Evolutionary conservation across 75 land plant genomes (phyloP), one percentile per base, ranked within the genome.

Genomic region (Pinus tabuliformis): DNA sequence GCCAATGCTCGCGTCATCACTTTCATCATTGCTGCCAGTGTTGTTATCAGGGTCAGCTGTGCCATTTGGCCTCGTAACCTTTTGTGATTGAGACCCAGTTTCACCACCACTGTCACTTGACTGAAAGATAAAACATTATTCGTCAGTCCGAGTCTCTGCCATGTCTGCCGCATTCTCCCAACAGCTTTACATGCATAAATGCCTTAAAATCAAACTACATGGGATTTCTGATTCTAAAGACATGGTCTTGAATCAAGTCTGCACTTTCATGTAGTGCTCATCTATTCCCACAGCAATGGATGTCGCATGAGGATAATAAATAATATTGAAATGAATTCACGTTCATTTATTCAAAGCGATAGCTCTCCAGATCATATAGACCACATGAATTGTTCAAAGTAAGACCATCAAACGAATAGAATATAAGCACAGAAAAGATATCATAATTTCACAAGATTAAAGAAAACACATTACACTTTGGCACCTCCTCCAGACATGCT

Each of bases 401-500:
- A 11, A 49, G 52, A 39, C 12, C 12, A 11, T 49, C 54, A 49
- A 49, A 49, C 54, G 54, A 49, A 49, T 49, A 1, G 20, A 24
- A 68, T 21, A 39, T 4, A 37, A 37, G 52, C 39, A 42, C 13
- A 42, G 20, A 42, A 39, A 68, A 9, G 12, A 18, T 11, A 20
- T n/a, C n/a, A 21, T 42, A 42, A 42, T 8, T 42, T 20, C 2
- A 68, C 20, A 36, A 66, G 9, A 4, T 18, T 24, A 8, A 12
- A 26, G n/a, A 74, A 61, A 61, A 76, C 28, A 56, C 89, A 94
- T 91, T 82, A 96, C 99, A 79, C 95, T 94, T 76, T 89, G 95
- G 59, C 97, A 88, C 80, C 86, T 88, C 74, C 98, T 90, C 99
- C 99, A 96, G 57, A 94, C 91, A 86, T 96, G 99, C 76, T 96